Conservation (phyloP, 352 stramenopile species). For the Phytopythium sindhum region DNA sequence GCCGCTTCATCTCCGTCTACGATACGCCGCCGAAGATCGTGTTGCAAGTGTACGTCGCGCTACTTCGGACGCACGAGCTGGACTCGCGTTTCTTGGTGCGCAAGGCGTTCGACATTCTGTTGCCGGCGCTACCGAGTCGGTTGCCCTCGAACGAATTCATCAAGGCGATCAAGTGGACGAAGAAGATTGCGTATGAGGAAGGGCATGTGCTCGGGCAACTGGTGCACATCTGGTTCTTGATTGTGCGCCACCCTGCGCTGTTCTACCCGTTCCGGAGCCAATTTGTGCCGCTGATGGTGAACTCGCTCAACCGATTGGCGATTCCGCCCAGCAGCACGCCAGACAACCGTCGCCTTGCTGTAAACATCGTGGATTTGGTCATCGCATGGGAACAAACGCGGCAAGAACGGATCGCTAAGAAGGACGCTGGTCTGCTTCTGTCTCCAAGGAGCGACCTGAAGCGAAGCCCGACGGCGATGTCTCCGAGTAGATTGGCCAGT, state of each 20-base stretch:
- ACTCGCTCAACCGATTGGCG: slow-evolving; percentile 94
- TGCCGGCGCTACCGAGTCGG: slow-evolving; percentile 89
- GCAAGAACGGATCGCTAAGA: slow-evolving; percentile 55
- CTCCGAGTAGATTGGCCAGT: slow-evolving; percentile 8
- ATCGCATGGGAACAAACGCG: slow-evolving; percentile 94
- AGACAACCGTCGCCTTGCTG: slow-evolving; percentile 91
- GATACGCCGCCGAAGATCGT: slow-evolving; percentile 96
- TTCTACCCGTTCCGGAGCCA: slow-evolving; percentile 92
- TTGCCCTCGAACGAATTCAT: slow-evolving; percentile 93
- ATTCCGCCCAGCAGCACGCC: slow-evolving; percentile 91
- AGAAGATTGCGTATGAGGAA: slow-evolving; percentile 98
- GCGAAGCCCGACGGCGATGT: slow-evolving; percentile 25
- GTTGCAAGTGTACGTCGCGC: slow-evolving; percentile 94
- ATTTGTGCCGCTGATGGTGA: slow-evolving; percentile 96
- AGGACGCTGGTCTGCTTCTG: slow-evolving; percentile 13
- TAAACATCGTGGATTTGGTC: slow-evolving; percentile 95
- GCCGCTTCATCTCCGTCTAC: slow-evolving; percentile 95
- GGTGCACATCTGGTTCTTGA: slow-evolving; percentile 97
- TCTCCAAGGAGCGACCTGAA: slow-evolving; percentile 27
- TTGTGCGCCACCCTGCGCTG: slow-evolving; percentile 92
- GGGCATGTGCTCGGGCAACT: slow-evolving; percentile 93
- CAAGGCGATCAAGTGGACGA: slow-evolving; percentile 96
- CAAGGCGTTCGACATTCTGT: slow-evolving; percentile 93
- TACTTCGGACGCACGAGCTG: slow-evolving; percentile 93
- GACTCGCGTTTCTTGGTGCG: slow-evolving; percentile 94